A percentile compares a stretch with the other conserved stretches of the same genome.
These are phyloP conservation scores for Acidiella bohemica DNA, from an alignment of 495 filamentous ascomycete species.

Conservation along the genomic window DNA sequence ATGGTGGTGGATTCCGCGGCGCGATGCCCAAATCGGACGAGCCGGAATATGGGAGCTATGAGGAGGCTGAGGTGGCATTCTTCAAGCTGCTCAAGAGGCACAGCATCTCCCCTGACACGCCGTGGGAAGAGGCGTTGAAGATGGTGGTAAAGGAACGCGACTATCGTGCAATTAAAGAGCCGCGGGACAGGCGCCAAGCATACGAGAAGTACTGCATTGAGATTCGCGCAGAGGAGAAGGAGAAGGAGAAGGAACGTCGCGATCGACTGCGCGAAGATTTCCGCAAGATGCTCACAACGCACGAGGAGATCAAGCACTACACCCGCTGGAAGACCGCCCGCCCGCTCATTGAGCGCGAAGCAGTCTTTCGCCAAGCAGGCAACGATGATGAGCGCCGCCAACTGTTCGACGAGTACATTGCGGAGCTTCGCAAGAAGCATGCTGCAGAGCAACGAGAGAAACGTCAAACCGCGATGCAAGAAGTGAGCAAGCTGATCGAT, in stretches of 20 bases:
- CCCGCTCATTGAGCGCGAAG: constrained; percentile 89
- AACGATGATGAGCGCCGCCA: constrained; percentile 80
- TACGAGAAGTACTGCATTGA: constrained; percentile 94
- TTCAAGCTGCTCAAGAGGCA: constrained; percentile 76
- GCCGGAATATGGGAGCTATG: constrained; percentile 68
- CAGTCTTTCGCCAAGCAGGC: constrained; percentile 81
- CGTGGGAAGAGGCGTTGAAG: constrained; percentile 82
- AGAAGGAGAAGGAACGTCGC: constrained; percentile 85
- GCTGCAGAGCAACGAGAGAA: constrained; percentile 56
- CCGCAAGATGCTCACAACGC: constrained; percentile 86
- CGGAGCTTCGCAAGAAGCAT: constrained; percentile 66
- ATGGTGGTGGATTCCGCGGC: constrained; percentile 48
- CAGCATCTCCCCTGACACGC: constrained; percentile 79
- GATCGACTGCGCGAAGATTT: constrained; percentile 90
- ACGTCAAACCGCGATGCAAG: constrained; percentile 73
- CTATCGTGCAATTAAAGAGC: constrained; percentile 86
- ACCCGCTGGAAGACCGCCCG: constrained; percentile 95
- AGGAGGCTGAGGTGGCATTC: constrained; percentile 91
- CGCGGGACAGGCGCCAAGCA: constrained; percentile 76
- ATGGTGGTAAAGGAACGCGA: constrained; percentile 86
- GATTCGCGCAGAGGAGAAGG: constrained; percentile 83
- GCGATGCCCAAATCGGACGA: constrained; percentile 54
- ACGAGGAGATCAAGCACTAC: constrained; percentile 95
- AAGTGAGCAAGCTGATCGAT: constrained; percentile 68
- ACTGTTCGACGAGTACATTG: constrained; percentile 87